A percentile compares a stretch with the other conserved stretches of the same genome.
Evolutionary conservation across 2,329 filamentous ascomycete species (phyloP).

Genomic region (Colletotrichum simmondsii): DNA sequence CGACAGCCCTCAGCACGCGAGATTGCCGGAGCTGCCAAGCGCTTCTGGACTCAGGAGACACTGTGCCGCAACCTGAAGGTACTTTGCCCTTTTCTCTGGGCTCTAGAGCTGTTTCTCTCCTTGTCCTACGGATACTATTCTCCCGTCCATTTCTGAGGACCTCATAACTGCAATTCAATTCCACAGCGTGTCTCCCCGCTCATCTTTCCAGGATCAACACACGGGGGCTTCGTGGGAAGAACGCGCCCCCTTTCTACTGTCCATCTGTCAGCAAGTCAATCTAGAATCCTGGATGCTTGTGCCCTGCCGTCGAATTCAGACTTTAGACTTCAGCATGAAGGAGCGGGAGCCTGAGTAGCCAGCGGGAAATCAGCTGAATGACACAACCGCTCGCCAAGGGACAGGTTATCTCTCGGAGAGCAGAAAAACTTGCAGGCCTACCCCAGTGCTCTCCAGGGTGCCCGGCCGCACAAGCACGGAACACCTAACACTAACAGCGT

Average conservation of each 20-base stretch:
- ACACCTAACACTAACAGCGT: neutral
- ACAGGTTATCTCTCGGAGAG: conserved; percentile 22
- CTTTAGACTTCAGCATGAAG: neutral
- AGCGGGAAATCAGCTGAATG: conserved; percentile 22
- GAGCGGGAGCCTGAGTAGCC: neutral
- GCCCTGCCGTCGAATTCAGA: neutral
- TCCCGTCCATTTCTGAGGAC: neutral
- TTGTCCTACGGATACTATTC: neutral
- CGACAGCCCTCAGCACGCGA: conserved; percentile 15
- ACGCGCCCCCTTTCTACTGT: neutral
- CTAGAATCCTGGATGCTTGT: neutral
- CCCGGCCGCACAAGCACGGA: conserved; percentile 1
- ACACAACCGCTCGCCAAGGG: conserved; percentile 25
- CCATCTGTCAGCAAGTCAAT: neutral
- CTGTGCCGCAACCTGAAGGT: conserved; percentile 23
- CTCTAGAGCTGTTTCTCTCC: neutral
- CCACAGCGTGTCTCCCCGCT: conserved; percentile 3
- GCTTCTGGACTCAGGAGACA: conserved; percentile 34
- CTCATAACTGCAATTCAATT: conserved; percentile 2
- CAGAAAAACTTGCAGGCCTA: conserved; percentile 23
- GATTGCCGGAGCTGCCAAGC: conserved; percentile 31
- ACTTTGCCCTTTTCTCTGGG: neutral
- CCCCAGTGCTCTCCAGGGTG: conserved; percentile 27
- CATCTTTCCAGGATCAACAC: neutral
- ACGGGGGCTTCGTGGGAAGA: neutral